Evolutionary conservation across 768 basidiomycete species (phyloP), one percentile per base, ranked within the genome.

Genomic region (Lyophyllum semitale): DNA sequence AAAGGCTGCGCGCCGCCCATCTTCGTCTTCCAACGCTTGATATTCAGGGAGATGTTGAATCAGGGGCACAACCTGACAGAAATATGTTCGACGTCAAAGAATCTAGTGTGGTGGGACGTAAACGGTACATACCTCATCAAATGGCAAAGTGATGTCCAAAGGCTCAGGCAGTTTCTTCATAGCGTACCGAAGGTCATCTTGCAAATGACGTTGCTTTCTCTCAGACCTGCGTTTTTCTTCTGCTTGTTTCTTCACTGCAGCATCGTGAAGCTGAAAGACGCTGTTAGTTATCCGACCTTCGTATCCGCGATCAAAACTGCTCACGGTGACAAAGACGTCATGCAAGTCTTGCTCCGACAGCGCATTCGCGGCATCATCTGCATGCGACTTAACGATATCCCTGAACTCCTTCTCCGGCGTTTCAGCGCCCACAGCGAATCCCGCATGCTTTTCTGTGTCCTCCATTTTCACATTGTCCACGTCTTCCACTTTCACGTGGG

Each of bases 151-250:
- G 46, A 95, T 68, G 59, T 96, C 93, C 35, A 98, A 71, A 1
- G 91, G 82, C 46, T 95, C 91, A 0, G 90, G 69, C 7, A 96
- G 76, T 68, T 96, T 96, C 74, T 91, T 94, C 60, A 98, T 77
- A 0, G 95, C 97, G 73, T 98, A 97, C 6, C 97, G 88, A 33
- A 99, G 77, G 66, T 98, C 97, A 70, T 99, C 97, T 65, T 97
- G 93, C 58, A 93, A 72, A 69, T 96, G 91, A 25, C 95, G 82
- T 54, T 88, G 85, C 63, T 82, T 87, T 54, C 94, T 81, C 71
- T 98, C 97, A 0, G 85, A 74, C 32, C 93, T 83, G n/a, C 88
- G 79, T 68, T 85, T 91, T 69, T 98, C 97, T 15, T 94, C 91
- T 2, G 89, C 88, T 32, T 89, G 88, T 58, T 87, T 87, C 69